Base-by-base conservation (phyloP, 2,329 filamentous ascomycete genomes). In the Fusarium duplospermum region DNA sequence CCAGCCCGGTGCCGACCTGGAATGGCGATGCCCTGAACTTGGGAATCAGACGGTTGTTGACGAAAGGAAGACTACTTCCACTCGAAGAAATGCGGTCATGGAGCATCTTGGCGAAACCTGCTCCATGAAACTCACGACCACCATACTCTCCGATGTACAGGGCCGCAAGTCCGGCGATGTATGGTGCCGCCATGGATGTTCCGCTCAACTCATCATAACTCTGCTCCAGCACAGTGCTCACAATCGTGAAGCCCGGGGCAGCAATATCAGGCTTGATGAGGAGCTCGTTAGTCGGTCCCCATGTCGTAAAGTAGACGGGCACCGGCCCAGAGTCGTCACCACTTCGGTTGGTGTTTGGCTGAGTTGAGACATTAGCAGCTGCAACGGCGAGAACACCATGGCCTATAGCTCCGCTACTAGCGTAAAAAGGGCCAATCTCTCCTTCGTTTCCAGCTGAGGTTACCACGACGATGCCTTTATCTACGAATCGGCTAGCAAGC, bases 131-230 rank as follows among this genome's bases (percentile, higher is more conserved):
- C 62, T 79, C 77, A 18, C 85, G 82, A 2, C 85, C 85, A 3
- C 85, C 85, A 62, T 84, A 78, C 27, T 83, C 76, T 9, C 83
- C 81, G 50, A 87, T 82, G 69, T 84, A 87, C 29, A 88, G 77
- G 8, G 85, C 86, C 4, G 85, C 85, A n/a, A 87, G 80, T 16
- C 87, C 88, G 40, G 88, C 87, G 27, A 88, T 82, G 66, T 88
- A 88, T 0, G 88, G 88, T 6, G 85, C 85, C 1, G 88, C 85
- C 88, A 90, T 90, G 1, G 87, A 89, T 0, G 89, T 90, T 52
- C 89, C 89, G 52, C 84, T 86, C 63, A 87, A 80, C 8, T 86
- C 80, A 16, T 83, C 83, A 70, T 88, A 90, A 11, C 67, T 73
- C 27, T 81, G 80, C 27, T 84, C 79, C 2, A 84, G 82, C 52